Evolutionary conservation across 495 filamentous ascomycete species (phyloP).

Genomic region (Immersiella caudata): DNA sequence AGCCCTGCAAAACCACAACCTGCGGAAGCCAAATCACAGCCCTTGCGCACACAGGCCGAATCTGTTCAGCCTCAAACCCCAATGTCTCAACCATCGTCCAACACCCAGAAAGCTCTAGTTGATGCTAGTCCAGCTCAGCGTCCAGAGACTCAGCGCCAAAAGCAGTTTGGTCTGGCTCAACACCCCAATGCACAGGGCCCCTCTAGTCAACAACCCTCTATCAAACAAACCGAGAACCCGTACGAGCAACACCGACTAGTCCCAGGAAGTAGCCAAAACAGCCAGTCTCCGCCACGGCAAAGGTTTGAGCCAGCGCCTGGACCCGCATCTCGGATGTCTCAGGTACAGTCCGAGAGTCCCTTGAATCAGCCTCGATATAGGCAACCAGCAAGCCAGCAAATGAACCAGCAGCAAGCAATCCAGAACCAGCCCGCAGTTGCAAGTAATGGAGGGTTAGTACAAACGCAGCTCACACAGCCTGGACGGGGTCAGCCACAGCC

Average conservation of each 20-base stretch:
- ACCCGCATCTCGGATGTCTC: not conserved
- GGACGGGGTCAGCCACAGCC: not conserved
- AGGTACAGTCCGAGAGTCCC: no score
- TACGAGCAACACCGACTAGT: constrained; percentile 1
- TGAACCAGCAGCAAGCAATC: not conserved
- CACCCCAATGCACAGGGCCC: not conserved
- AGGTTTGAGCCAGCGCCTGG: not conserved
- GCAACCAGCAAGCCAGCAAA: not conserved
- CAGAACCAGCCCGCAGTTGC: constrained; percentile 9
- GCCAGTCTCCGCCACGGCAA: not conserved
- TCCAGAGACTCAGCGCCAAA: not conserved
- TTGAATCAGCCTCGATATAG: not conserved
- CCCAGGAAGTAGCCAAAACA: not conserved
- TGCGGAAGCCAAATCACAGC: not conserved
- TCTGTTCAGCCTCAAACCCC: not conserved
- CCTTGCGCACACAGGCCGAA: no score
- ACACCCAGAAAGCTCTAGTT: not conserved
- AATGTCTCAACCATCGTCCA: not conserved
- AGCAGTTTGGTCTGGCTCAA: not conserved
- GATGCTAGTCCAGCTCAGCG: not conserved
- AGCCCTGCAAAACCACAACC: not conserved
- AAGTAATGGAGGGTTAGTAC: not conserved
- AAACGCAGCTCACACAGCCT: not conserved
- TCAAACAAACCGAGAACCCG: not conserved
- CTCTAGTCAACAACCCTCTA: not conserved